Base-by-base conservation (phyloP, 2,329 filamentous ascomycete species). In the Fusarium redolens region DNA sequence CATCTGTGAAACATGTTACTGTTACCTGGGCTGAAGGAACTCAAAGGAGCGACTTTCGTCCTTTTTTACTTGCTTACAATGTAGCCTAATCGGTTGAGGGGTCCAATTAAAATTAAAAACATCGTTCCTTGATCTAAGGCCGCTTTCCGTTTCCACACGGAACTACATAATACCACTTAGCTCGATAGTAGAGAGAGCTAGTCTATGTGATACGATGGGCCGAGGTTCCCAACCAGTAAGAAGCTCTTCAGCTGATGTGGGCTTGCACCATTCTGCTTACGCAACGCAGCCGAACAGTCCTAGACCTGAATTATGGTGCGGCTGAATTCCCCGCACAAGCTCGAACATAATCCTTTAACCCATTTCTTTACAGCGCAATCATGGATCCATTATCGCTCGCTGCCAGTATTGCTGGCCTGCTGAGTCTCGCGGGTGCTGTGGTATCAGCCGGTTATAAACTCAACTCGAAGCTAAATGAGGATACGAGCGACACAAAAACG, bases 311-410 rank as follows among this genome's bases (percentile, higher is more conserved):
- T 18, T 51, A 7, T 51, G n/a, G 3, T 51, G 30, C 48, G 48
- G n/a, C 30, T 51, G 48, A 25, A 18, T 51, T 7, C 48, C 48
- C 48, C 48, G n/a, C 48, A 51, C 48, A 5, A 1, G 17, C 15
- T 18, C 14, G 15, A 51, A 18, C 48, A 14, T 5, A 18, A 18
- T 51, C 4, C 5, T 22, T 14, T 12, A 5, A 0, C 18, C 15
- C 28, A 28, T 22, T 4, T 33, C 12, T 18, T 5, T 13, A 4
- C 15, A 2, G 8, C 8, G 30, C 12, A 57, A 37, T 1, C n/a
- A 67, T 61, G 58, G 47, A 61, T 8, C 47, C 58, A 0, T 4
- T 61, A 2, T 61, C 58, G 8, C 47, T 61, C 8, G 47, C 58
- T 5, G 48, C 58, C 5, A 61, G 58, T 5, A 61, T 61, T 1